phyloP scores from a whole-genome alignment of 768 basidiomycete genomes.

The Agaricus blazei region DNA sequence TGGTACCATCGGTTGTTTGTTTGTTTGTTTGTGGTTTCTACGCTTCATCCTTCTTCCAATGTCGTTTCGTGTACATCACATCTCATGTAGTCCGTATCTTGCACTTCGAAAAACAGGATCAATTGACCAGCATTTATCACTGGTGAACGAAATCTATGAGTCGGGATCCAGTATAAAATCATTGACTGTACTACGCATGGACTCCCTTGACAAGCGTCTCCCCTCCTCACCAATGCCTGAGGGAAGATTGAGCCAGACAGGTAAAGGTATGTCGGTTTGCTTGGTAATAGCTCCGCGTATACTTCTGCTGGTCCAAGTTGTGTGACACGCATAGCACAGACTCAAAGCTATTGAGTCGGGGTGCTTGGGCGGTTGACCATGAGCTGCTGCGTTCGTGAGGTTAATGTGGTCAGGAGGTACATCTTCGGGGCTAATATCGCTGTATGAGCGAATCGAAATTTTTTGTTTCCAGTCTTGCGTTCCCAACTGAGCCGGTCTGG shows the following conservation, averaged over 20 bases:
- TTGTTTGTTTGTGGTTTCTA: neutral
- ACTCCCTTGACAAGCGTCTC: neutral
- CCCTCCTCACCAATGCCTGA: neutral
- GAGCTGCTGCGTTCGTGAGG: constrained; percentile 11
- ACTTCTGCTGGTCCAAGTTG: constrained; percentile 53
- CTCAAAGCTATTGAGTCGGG: constrained; percentile 27
- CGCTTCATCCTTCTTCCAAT: neutral
- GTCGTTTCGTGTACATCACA: neutral
- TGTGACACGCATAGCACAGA: constrained; percentile 64
- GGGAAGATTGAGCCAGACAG: constrained; percentile 29
- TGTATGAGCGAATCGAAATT: constrained; percentile 64
- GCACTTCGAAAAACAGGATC: too few species aligned
- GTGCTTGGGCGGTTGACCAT: constrained; percentile 14
- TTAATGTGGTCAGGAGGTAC: constrained; percentile 23
- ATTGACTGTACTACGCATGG: neutral
- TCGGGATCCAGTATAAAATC: constrained; percentile 3
- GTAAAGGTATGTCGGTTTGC: constrained; percentile 24
- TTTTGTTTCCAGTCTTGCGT: constrained; percentile 70
- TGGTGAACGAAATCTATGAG: too few species aligned
- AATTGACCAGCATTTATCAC: too few species aligned
- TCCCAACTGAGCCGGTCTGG: constrained; percentile 58
- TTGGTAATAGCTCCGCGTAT: constrained; percentile 30
- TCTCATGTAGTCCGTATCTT: neutral
- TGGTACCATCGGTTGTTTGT: neutral
- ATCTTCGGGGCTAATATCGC: constrained; percentile 19